A percentile compares a stretch with the other conserved stretches of the same genome.
phyloP scores from a whole-genome alignment of 2,329 filamentous ascomycete genomes.

The Penicillium sumatraense region DNA sequence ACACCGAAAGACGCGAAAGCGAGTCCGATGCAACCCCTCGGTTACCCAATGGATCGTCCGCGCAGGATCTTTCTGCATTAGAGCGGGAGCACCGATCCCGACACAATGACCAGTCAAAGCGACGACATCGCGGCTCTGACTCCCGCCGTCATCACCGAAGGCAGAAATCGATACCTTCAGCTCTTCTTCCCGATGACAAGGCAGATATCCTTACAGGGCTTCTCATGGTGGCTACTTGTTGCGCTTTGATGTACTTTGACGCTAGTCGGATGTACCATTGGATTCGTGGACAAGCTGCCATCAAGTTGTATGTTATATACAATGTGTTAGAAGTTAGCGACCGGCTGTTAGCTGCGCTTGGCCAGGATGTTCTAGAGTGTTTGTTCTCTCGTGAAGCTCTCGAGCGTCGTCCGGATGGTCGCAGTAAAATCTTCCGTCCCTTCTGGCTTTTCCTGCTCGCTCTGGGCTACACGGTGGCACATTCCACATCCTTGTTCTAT shows the following conservation, averaged over 20 bases:
- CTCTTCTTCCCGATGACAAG: constrained; percentile 85
- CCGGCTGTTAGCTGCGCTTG: constrained; percentile 84
- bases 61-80: constrained; percentile 11
- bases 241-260: constrained; percentile 86
- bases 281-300: constrained; percentile 92
- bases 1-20: constrained; percentile 19
- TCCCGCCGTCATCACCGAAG: constrained; percentile 64
- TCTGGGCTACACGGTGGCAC: constrained; percentile 82
- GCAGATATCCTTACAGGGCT: constrained; percentile 91
- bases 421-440: constrained; percentile 87
- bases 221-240: constrained; percentile 83
- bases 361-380: constrained; percentile 95
- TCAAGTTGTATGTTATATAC: constrained; percentile 98
- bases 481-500: constrained; percentile 89
- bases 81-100: constrained; percentile 30
- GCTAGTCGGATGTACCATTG: constrained; percentile 98
- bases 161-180: constrained; percentile 83
- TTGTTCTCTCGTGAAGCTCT: constrained; percentile 92
- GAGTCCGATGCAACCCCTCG: constrained; percentile 27
- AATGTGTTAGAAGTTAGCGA: constrained; percentile 93
- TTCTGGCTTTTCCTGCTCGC: constrained; percentile 90
- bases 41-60: constrained; percentile 21
- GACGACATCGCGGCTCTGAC: constrained; percentile 34
- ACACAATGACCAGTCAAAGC: constrained; percentile 25
- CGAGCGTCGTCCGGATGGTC: constrained; percentile 82